Conservation (phyloP, 805 yeast species). For the Cyberlindnera japonica region DNA sequence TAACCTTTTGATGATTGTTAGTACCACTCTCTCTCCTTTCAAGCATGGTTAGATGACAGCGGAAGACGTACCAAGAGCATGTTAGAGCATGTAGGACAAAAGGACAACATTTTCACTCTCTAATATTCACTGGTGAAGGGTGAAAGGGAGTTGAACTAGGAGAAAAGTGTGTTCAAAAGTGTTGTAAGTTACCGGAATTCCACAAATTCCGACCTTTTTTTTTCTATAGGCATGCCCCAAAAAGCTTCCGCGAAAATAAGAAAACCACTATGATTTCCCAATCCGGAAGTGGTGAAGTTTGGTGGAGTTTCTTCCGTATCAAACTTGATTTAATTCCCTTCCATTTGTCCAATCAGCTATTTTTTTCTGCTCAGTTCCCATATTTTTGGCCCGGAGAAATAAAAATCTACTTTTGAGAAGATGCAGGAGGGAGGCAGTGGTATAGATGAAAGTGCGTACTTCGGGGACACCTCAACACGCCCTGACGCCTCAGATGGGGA, state of each 20-base stretch:
- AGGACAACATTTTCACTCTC: slow-evolving; percentile 66
- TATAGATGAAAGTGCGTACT: not conserved
- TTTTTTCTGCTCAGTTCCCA: no score
- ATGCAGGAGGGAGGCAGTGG: no score
- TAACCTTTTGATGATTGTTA: slow-evolving; percentile 4
- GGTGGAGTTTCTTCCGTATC: not conserved
- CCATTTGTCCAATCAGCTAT: no score
- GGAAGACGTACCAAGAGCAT: slow-evolving; percentile 62
- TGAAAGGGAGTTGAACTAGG: no score
- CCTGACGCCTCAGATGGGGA: not conserved
- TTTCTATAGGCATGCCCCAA: no score
- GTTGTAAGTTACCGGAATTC: slow-evolving; percentile 1
- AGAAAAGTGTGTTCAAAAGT: no score
- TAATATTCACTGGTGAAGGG: not conserved
- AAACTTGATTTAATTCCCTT: not conserved
- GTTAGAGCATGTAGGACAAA: slow-evolving; percentile 92
- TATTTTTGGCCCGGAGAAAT: no score
- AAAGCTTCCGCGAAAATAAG: no score
- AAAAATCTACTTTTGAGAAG: no score
- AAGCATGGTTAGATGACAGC: no score
- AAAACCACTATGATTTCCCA: not conserved
- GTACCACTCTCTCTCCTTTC: not conserved
- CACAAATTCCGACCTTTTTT: not conserved
- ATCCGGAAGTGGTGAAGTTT: not conserved
- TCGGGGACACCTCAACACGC: not conserved